Conservation (phyloP, 345 rosid species). For the sweet orange (Citrus sinensis) region DVS_A1.0 CM039161.1:2023501-2024000, state of each 20-base stretch:
- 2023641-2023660: not conserved
- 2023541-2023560: not conserved
- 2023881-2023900: constrained; percentile 75
- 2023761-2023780: not conserved
- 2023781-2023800: not conserved
- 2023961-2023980: constrained; percentile 88
- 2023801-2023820: not conserved
- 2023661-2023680: not conserved
- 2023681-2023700: not conserved
- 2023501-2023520: constrained; percentile 68
- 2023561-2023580: not conserved
- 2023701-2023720: not conserved
- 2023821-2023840: constrained; percentile 54
- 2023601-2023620: not conserved
- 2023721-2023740: not conserved
- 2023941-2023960: constrained; percentile 86
- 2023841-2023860: constrained; percentile 56
- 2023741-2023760: not conserved
- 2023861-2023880: constrained; percentile 82
- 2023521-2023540: constrained; percentile 31
- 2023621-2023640: not conserved
- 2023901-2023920: constrained; percentile 59
- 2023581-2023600: not conserved
- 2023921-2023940: constrained; percentile 60
- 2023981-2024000: constrained; percentile 66